Evolutionary conservation across 495 filamentous ascomycete species (phyloP), one percentile per base, ranked within the genome.

Genomic region (Staphylotrichum longicolle): DNA sequence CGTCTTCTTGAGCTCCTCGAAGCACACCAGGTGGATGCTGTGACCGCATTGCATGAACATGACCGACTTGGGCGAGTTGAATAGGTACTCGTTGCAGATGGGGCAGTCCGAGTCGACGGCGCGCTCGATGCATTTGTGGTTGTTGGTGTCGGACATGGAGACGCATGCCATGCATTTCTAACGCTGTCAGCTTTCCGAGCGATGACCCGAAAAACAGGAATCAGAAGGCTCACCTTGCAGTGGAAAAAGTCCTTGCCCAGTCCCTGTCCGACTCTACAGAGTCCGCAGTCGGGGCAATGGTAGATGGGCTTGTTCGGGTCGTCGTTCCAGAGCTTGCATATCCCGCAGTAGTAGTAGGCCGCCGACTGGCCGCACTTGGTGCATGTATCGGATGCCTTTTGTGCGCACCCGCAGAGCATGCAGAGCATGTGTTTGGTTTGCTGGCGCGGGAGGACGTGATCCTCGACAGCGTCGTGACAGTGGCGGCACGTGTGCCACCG

Each of bases 61-160:
- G 8, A 99, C 91, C 2, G 86, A 84, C 60, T 86, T 83, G 1
- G 90, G 86, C 20, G 94, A 98, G n/a, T 87, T 91, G 72, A 98
- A 98, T 85, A 99, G 90, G 70, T 96, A 96, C 54, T 96, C 91
- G 32, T 91, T 90, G 70, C 94, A 99, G 62, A 99, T 97, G n/a
- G 94, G 94, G 71, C 94, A 99, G 69, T 97, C 88, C 72, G 91
- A 96, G 70, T 99, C 92, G 5, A 88, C 96, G 11, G 91, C 91
- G 32, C 91, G 83, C 75, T 98, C 95, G 64, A 98, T 91, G 71
- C 94, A 99, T 63, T 89, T 89, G 76, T 99, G 94, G n/a, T 84
- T 58, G 62, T 86, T 47, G 12, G 37, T 58, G 62, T 87, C 53
- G 30, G 53, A 57, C 68, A 96, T 95, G 7, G 90, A 85, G 74